These are phyloP conservation scores for Diaporthe destruens DNA, from an alignment of 2,329 filamentous ascomycete species.

Conservation along the genomic window DNA sequence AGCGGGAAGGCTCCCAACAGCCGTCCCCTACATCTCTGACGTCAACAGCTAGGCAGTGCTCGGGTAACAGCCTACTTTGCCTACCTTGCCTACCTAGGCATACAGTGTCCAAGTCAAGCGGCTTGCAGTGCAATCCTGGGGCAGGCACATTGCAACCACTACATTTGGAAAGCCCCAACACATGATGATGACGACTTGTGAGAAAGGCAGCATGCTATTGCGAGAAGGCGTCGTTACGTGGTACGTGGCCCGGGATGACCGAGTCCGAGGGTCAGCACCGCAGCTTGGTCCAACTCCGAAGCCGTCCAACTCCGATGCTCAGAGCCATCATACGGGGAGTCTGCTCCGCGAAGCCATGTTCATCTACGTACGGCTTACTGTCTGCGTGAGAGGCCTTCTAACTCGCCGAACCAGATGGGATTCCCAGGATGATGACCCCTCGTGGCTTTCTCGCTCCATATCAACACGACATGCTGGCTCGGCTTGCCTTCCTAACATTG, in stretches of 20 bases:
- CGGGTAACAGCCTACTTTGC: too few species aligned
- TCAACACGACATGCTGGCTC: neutral
- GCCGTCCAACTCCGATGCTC: neutral
- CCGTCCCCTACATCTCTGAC: neutral
- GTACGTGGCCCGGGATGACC: too few species aligned
- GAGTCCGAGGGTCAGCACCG: too few species aligned
- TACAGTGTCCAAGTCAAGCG: too few species aligned
- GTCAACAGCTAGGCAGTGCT: conserved; percentile 4
- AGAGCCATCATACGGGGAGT: too few species aligned
- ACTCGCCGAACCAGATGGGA: neutral
- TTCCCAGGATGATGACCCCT: neutral
- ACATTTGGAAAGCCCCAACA: too few species aligned
- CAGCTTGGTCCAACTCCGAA: conserved; percentile 11
- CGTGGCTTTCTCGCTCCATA: neutral
- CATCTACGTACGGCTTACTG: neutral
- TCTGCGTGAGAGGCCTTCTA: neutral
- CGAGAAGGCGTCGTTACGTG: neutral
- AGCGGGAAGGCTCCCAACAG: too few species aligned
- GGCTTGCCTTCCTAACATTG: neutral
- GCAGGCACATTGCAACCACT: too few species aligned
- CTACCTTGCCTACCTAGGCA: too few species aligned
- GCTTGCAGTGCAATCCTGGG: too few species aligned
- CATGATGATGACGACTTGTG: neutral
- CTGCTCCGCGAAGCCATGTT: neutral
- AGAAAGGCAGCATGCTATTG: conserved; percentile 3